These are phyloP conservation scores for Myrica gale DNA, from an alignment of 306 rosid species.

Conservation along the genomic window DNA sequence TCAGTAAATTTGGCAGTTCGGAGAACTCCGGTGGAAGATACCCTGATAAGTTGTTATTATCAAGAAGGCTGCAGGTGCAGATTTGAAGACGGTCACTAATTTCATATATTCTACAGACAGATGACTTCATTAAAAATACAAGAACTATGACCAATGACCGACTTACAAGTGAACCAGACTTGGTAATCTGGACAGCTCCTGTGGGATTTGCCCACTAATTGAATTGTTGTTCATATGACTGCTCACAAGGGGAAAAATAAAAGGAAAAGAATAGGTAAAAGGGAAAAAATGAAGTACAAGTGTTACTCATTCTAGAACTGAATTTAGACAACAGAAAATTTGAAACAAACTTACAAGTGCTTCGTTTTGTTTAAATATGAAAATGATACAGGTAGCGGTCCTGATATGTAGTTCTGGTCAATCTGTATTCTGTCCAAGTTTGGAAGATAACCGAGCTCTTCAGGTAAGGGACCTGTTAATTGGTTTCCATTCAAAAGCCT, in stretches of 20 bases:
- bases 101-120: not conserved
- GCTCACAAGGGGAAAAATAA: conserved; percentile 32
- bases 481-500: conserved; percentile 86
- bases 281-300: conserved; percentile 15
- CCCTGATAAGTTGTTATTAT: conserved; percentile 88
- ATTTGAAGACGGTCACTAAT: conserved; percentile 15
- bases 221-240: conserved; percentile 99
- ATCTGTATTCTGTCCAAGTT: conserved; percentile 64
- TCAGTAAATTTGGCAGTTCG: conserved; percentile 44
- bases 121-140: not conserved
- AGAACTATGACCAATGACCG: conserved; percentile 9
- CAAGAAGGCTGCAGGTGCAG: conserved; percentile 77
- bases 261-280: not conserved
- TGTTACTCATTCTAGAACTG: conserved; percentile 5
- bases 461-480: conserved; percentile 76
- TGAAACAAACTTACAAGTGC: conserved; percentile 77
- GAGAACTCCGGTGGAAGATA: conserved; percentile 63
- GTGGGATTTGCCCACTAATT: conserved; percentile 77
- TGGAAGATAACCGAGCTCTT: conserved; percentile 76
- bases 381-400: conserved; percentile 69
- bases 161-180: conserved; percentile 80
- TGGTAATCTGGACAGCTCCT: conserved; percentile 58
- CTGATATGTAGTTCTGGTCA: conserved; percentile 71
- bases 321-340: conserved; percentile 11
- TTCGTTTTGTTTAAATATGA: conserved; percentile 50